These are phyloP conservation scores for Camelina laxa DNA, from an alignment of 345 rosid species.

Conservation along the genomic window DNA sequence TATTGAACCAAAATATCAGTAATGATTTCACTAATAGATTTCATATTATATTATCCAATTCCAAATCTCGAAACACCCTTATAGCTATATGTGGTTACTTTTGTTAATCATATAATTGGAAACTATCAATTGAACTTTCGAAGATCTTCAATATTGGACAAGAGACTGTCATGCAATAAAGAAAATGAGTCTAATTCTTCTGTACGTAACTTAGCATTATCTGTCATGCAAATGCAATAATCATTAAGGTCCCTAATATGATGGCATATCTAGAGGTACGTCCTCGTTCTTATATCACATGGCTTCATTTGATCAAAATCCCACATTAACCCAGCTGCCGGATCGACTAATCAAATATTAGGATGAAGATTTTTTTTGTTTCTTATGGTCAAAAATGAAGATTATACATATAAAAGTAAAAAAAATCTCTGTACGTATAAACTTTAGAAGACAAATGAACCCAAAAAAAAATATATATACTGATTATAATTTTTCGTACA, in stretches of 20 bases:
- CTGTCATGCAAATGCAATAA: slow-evolving; percentile 6
- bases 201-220: slow-evolving; percentile 20
- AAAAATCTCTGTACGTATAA: too few relatives aligned
- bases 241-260: slow-evolving; percentile 17
- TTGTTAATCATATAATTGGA: background rate
- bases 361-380: too few relatives aligned
- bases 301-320: slow-evolving; percentile 18
- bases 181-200: background rate
- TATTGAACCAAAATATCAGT: background rate
- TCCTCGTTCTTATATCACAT: slow-evolving; percentile 5
- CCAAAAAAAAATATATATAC: too few relatives aligned
- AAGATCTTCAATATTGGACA: background rate
- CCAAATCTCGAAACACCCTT: background rate
- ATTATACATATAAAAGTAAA: background rate
- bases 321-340: background rate
- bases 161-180: background rate
- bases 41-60: background rate
- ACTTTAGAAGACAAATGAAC: too few relatives aligned
- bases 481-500: too few relatives aligned
- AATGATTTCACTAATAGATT: background rate
- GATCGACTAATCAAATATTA: background rate
- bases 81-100: background rate
- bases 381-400: background rate
- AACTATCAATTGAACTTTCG: background rate
- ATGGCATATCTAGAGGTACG: slow-evolving; percentile 33